Percentiles rank a stretch among this genome's conserved stretches.
Conservation (phyloP, 768 basidiomycete species). For the Trametes villosa region DNA sequence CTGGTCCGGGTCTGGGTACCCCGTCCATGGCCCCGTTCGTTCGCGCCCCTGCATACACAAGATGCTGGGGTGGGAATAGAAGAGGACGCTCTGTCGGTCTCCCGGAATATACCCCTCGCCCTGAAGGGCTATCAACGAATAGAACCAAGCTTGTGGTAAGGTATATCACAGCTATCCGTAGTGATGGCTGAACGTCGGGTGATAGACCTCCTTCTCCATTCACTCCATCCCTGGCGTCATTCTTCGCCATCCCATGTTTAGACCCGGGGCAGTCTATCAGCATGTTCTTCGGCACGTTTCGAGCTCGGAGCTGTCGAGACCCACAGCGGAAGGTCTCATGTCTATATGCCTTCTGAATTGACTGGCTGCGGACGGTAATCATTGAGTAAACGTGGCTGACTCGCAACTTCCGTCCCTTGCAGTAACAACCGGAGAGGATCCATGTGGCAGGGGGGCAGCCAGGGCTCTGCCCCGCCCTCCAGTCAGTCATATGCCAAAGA, state of each 20-base stretch:
- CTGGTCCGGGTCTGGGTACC: not conserved
- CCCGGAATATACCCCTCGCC: not conserved
- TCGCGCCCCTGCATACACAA: not conserved
- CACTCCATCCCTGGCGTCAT: not conserved
- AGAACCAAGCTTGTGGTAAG: not conserved
- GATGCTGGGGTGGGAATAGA: not conserved
- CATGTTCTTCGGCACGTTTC: not conserved
- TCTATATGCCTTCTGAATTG: not conserved
- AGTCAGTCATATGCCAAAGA: conserved; percentile 67
- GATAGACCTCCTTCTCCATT: not conserved
- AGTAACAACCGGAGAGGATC: conserved; percentile 81
- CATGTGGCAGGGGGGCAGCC: conserved; percentile 61
- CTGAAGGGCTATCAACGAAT: not conserved
- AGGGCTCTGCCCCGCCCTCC: conserved; percentile 51
- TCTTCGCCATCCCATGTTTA: not conserved
- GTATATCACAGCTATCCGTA: not conserved
- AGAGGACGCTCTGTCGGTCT: not conserved
- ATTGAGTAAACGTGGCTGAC: not conserved
- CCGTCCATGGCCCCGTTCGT: not conserved
- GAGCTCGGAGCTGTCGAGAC: not conserved
- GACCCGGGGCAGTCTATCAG: not conserved
- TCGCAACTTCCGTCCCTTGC: not conserved
- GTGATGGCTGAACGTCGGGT: not conserved
- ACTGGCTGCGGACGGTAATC: not conserved
- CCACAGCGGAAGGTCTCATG: not conserved